A percentile compares a stretch with the other conserved stretches of the same genome.
phyloP scores from a whole-genome alignment of 2,329 filamentous ascomycete genomes.

The Geosmithia morbida region DNA sequence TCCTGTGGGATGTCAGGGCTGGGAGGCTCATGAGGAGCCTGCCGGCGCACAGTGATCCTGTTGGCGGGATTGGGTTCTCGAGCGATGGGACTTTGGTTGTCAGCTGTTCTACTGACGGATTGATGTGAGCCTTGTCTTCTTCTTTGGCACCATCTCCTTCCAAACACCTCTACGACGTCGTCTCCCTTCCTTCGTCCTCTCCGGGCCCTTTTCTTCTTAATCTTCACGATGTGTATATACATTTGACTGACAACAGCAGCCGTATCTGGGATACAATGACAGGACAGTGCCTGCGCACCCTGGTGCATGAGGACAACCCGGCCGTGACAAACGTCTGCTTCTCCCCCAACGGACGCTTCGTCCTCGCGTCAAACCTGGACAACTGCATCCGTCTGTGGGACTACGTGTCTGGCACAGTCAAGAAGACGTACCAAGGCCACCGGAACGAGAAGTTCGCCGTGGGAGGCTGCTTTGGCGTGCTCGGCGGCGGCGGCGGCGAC shows the following conservation, averaged over 20 bases:
- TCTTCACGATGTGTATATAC: too few relatives aligned
- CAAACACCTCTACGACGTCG: too few relatives aligned
- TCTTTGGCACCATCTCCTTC: not conserved
- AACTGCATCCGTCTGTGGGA: constrained; percentile 87
- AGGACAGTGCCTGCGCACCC: constrained; percentile 84
- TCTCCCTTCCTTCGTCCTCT: too few relatives aligned
- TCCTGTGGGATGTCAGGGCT: constrained; percentile 88
- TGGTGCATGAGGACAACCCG: constrained; percentile 93
- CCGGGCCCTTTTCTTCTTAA: too few relatives aligned
- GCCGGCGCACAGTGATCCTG: constrained; percentile 89
- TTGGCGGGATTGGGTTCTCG: constrained; percentile 86
- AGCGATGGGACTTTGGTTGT: constrained; percentile 83
- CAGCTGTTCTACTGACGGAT: constrained; percentile 79
- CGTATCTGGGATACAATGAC: constrained; percentile 94
- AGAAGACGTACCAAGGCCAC: constrained; percentile 97
- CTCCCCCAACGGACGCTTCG: constrained; percentile 83
- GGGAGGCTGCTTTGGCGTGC: constrained; percentile 65
- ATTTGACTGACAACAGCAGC: constrained; percentile 18
- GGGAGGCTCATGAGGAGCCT: constrained; percentile 79
- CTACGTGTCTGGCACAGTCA: constrained; percentile 77
- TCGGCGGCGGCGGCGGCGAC: constrained; percentile 11
- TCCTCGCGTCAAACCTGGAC: constrained; percentile 85
- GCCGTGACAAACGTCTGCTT: constrained; percentile 83
- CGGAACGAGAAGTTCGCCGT: constrained; percentile 72
- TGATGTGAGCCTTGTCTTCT: constrained; percentile 45